Base-by-base conservation (phyloP, 2,329 filamentous ascomycete species). In the Volutella citrinella region DNA sequence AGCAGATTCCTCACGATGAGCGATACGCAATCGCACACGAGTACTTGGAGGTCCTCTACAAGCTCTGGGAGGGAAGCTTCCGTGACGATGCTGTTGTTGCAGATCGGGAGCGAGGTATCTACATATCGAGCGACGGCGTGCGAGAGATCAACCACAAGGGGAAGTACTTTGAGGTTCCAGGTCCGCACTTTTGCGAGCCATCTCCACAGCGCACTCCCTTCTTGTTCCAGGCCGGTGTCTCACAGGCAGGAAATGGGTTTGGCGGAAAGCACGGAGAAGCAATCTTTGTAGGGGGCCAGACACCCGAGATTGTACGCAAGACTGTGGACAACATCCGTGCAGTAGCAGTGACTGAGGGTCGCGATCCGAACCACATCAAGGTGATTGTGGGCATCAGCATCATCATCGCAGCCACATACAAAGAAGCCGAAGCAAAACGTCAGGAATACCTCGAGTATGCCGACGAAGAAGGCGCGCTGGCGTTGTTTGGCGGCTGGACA, bases 161-260 rank as follows among this genome's bases (percentile, higher is more conserved):
- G 19, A 41, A 42, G 11, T 38, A 43, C 17, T 45, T 43, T 11
- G 27, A 45, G 9, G 63, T 66, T 2, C 59, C 61, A 3, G 66
- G 65, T 0, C 65, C 66, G 15, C 64, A 67, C 49, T 56, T 69
- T 17, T 59, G 63, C 19, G 60, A 69, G 33, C 68, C 68, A 5
- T 33, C 32, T 1, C 27, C 34, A 11, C 35, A 42, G 15, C 28
- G 39, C n/a, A 42, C 34, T 20, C 34, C 40, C 3, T 42, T 42
- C 15, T 15, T 42, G 2, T 42, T 42, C 12, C 40, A 42, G 22
- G 40, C 40, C 4, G 36, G 40, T 3, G 37, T 31, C 6, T 34
- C 30, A 2, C 30, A 36, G 15, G 40, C 40, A 6, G 40, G 40
- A 13, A 43, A 40, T 7, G 36, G 29, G 4, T 43, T 43, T 15